Conservation (phyloP, 2,329 filamentous ascomycete species). For the Capronia coronata region DNA sequence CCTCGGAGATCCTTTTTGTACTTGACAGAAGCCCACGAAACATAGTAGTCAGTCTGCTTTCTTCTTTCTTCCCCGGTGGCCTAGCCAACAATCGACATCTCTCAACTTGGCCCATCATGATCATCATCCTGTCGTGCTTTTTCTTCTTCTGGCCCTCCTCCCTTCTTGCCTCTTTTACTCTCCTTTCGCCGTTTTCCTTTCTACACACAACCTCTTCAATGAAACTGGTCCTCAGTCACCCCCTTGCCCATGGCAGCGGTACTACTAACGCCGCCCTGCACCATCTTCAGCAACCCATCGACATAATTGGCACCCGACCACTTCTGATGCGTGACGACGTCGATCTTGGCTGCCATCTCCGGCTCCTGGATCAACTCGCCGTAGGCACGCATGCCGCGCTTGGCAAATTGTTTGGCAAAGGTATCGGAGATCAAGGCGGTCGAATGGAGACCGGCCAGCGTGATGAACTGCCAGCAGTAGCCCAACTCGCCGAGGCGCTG, state of each 20-base stretch:
- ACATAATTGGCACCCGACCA: conserved; percentile 95
- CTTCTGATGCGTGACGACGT: conserved; percentile 98
- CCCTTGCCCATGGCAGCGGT: conserved; percentile 96
- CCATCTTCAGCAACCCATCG: conserved; percentile 94
- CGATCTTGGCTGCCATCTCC: conserved; percentile 82
- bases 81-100: too few species aligned
- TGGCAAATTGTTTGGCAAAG: conserved; percentile 75
- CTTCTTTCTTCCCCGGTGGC: too few species aligned
- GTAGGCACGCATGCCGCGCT: conserved; percentile 89
- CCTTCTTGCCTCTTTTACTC: too few species aligned
- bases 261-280: conserved; percentile 82
- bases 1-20: too few species aligned
- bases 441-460: conserved; percentile 92
- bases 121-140: too few species aligned
- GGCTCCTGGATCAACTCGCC: conserved; percentile 97
- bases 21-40: too few species aligned
- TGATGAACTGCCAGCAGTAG: conserved; percentile 99
- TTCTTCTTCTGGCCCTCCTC: too few species aligned
- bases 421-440: conserved; percentile 86
- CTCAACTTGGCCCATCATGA: too few species aligned
- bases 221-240: conserved; percentile 97
- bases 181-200: too few species aligned
- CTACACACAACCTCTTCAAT: too few species aligned
- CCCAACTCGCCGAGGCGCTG: conserved; percentile 75
- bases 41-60: too few species aligned